These are phyloP conservation scores for Aspergillus candidus DNA, from an alignment of 2,329 filamentous ascomycete genomes.

Conservation along the genomic window DNA sequence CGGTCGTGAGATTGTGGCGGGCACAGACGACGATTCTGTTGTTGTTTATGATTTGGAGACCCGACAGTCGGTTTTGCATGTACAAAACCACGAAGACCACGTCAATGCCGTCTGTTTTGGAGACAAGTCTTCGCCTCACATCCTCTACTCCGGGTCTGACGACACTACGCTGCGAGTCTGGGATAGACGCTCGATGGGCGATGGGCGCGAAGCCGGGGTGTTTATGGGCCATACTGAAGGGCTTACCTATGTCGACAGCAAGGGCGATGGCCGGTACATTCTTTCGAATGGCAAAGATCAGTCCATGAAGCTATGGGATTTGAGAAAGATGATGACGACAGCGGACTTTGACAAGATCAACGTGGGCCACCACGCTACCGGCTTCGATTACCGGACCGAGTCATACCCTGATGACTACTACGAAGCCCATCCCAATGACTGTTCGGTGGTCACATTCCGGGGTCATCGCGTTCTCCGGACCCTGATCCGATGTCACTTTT, in stretches of 20 bases:
- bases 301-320: conserved; percentile 94
- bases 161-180: conserved; percentile 93
- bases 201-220: conserved; percentile 57
- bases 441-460: conserved; percentile 86
- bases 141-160: conserved; percentile 92
- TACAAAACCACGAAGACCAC: conserved; percentile 75
- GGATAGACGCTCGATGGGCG: conserved; percentile 69
- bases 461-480: conserved; percentile 86
- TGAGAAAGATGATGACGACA: conserved; percentile 79
- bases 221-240: conserved; percentile 62
- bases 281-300: conserved; percentile 95
- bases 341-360: conserved; percentile 52
- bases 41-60: conserved; percentile 91
- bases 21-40: conserved; percentile 71
- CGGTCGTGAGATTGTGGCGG: conserved; percentile 82
- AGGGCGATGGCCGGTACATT: conserved; percentile 84
- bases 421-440: conserved; percentile 70
- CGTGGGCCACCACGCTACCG: conserved; percentile 48
- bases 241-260: conserved; percentile 65
- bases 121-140: conserved; percentile 80
- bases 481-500: conserved; percentile 92
- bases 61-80: conserved; percentile 64
- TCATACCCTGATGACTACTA: conserved; percentile 51
- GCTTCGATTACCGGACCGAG: conserved; percentile 58
- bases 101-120: conserved; percentile 97